Base-by-base conservation (phyloP, 345 rosid species). In the Populus tremula region DNA sequence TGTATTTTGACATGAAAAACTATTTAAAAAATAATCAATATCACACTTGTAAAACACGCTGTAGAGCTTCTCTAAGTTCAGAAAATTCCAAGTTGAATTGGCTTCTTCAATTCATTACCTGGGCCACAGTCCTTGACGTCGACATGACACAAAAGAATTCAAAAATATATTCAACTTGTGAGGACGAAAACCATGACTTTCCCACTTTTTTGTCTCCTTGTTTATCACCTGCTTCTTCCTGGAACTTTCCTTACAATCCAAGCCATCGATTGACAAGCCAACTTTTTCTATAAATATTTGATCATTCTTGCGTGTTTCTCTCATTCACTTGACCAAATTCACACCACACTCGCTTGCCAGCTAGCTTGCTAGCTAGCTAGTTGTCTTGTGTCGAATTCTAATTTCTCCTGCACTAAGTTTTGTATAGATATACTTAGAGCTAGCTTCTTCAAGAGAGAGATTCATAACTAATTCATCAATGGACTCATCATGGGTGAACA, bases 401-500 rank as follows among this genome's bases (percentile, higher is more conserved):
- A 29, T 39, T 5, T 25, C 72, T 49, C 67, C 71, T 29, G 82
- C 69, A 50, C 53, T 78, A 2, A 54, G 72, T 14, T 25, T 66
- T 66, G 3, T 21, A 43, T 33, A 33, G 4, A 33, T 33, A 33
- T 33, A 33, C 36, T 33, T 33, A 4, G 36, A 33, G 16, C 2
- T 14, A 14, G 17, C 59, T 36, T 25, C 2, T 16, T 41, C 39
- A 4, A 21, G 45, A 2, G 1, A 13, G 49, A 35, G 67, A 23
- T 45, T 65, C 23, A 41, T 41, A 0, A 64, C 16, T 2, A 18
- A 21, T 21, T 12, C 13, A 43, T 67, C 64, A 4, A 87, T 87
- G 89, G 89, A 84, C 17, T 83, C 88, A 1, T 23, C 81, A 20
- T 78, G 82, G 84, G 86, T 79, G 45, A 88, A 87, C 70, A 85